Percentiles rank a stretch among this genome's conserved stretches.
Conservation (phyloP, 1,284 basidiomycete species). For the Melampsora larici-populina region DNA sequence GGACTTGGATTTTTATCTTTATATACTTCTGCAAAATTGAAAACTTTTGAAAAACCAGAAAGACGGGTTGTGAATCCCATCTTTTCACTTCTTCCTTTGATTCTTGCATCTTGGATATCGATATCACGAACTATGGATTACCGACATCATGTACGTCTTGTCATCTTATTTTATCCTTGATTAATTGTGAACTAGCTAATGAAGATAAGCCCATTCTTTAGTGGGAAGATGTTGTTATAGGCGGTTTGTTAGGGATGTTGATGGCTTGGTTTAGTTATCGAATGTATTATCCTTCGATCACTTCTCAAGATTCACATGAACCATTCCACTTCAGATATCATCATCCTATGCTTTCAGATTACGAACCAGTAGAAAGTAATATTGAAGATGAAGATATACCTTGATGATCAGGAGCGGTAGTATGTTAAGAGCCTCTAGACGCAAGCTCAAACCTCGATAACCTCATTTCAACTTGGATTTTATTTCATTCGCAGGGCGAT, state of each 20-base stretch:
- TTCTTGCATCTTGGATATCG: conserved; percentile 77
- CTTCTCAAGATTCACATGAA: conserved; percentile 60
- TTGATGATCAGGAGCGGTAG: no score
- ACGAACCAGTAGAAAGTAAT: no score
- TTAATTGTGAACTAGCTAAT: conserved; percentile 80
- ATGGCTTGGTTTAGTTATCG: conserved; percentile 76
- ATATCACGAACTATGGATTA: conserved; percentile 60
- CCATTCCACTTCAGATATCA: conserved; percentile 64
- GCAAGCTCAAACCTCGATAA: no score
- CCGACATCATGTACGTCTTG: conserved; percentile 55
- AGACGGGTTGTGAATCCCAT: conserved; percentile 73
- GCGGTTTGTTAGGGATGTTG: conserved; percentile 69
- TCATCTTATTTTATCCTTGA: conserved; percentile 60
- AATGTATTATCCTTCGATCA: conserved; percentile 56
- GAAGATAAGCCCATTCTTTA: conserved; percentile 53
- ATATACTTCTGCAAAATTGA: conserved; percentile 85
- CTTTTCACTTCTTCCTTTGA: conserved; percentile 72
- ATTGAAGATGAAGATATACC: no score
- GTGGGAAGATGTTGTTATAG: conserved; percentile 82
- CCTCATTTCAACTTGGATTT: no score
- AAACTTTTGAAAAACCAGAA: conserved; percentile 67
- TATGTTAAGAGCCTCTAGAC: no score
- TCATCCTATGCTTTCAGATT: no score
- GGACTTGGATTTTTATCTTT: conserved; percentile 84
- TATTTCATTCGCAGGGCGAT: no score